phyloP scores from a whole-genome alignment of 2,329 filamentous ascomycete genomes.

The Grosmannia huntii region DNA sequence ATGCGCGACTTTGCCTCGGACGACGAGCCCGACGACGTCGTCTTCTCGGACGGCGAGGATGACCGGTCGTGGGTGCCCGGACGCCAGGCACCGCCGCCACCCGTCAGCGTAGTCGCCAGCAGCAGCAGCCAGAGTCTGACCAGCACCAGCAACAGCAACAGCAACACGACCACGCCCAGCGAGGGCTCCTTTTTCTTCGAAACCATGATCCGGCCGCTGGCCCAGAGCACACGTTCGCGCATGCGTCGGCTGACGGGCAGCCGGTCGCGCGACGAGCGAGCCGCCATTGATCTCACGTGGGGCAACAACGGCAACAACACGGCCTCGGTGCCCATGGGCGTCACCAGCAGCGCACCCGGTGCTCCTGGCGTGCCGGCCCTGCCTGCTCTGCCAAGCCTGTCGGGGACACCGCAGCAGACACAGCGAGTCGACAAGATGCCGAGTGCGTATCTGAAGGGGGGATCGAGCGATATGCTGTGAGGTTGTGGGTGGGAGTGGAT shows the following conservation, averaged over 20 bases:
- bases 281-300: neutral
- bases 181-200: slow-evolving; percentile 44
- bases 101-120: neutral
- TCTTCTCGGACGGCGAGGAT: slow-evolving; percentile 59
- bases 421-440: neutral
- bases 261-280: slow-evolving; percentile 23
- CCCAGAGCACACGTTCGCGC: slow-evolving; percentile 43
- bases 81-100: neutral
- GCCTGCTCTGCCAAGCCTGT: neutral
- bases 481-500: too few relatives aligned
- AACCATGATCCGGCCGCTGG: slow-evolving; percentile 46
- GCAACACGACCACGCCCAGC: slow-evolving; percentile 13
- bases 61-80: slow-evolving; percentile 29
- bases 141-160: neutral
- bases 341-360: neutral
- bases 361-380: neutral
- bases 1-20: slow-evolving; percentile 56
- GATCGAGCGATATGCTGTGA: neutral
- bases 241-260: slow-evolving; percentile 52
- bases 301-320: neutral
- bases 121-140: neutral
- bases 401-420: neutral
- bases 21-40: slow-evolving; percentile 42
- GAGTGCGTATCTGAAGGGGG: neutral
- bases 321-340: neutral